Evolutionary conservation across 2,329 filamentous ascomycete species (phyloP), one percentile per base, ranked within the genome.

Genomic region (Pseudofabraea citricarpa): DNA sequence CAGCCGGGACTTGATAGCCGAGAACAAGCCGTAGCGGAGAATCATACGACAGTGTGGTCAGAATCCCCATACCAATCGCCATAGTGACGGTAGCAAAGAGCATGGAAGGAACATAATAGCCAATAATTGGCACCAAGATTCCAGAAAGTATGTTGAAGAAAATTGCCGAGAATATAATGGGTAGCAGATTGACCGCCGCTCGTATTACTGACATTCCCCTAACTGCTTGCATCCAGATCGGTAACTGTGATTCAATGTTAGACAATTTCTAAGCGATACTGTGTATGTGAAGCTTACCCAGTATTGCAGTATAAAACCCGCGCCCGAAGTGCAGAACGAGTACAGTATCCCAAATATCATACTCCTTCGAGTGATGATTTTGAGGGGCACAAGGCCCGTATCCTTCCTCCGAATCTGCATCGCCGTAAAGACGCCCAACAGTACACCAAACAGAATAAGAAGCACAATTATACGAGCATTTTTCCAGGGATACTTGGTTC

Each of bases 1-100:
- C 73, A 2, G 62, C 51, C 3, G 75, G 43, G 16, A 31, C 27
- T 53, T 75, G 70, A 51, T 71, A 75, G 7, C 71, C 71, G 40
- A 75, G 71, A 69, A 70, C 73, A 29, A 63, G 61, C 15, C 56
- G 68, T 2, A 60, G 59, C 3, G 60, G 51, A 3, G 68, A 66
- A 36, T 61, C 48, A 7, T 64, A 51, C 6, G 64, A 57, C 5
- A 74, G 44, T 0, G 60, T 62, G 47, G 66, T 69, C 15, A 70
- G 41, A 1, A 70, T 60, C 16, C 65, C 67, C n/a, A 60, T 49
- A 5, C 62, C 66, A 22, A 70, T 47, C 5, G 63, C 61, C 5
- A 61, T 55, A 45, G 73, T 40, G 4, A 54, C 64, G 1, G 58
- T 59, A 9, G 70, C 69, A 4, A 65, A 68, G 32, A 72, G 61